Percentiles rank a stretch among this genome's conserved stretches.
phyloP scores from a whole-genome alignment of 345 rosid species.

The Salix suchowensis region DNA sequence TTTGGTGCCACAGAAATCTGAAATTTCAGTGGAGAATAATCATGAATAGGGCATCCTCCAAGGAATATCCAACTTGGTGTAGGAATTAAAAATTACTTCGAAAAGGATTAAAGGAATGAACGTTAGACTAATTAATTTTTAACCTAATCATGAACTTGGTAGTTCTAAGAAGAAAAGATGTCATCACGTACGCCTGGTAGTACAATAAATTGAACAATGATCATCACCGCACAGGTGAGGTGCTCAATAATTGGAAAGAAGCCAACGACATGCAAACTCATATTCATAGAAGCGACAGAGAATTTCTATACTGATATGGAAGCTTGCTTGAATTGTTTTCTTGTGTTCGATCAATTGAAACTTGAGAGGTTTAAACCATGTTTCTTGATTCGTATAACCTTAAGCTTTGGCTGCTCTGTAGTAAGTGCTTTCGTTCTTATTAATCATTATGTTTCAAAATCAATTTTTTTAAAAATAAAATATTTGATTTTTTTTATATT shows the following conservation, averaged over 20 bases:
- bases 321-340: not conserved
- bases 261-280: not conserved
- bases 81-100: not conserved
- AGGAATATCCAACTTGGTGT: not conserved
- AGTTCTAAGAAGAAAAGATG: too few species aligned
- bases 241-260: not conserved
- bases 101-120: not conserved
- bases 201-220: not conserved
- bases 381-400: not conserved
- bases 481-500: too few species aligned
- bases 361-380: not conserved
- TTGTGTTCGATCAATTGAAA: not conserved
- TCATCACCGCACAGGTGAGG: not conserved
- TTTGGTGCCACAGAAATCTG: not conserved
- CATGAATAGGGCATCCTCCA: not conserved
- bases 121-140: not conserved
- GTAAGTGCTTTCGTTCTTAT: too few species aligned
- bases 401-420: not conserved
- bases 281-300: not conserved
- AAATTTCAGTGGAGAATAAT: not conserved
- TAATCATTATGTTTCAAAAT: too few species aligned
- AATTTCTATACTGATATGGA: not conserved
- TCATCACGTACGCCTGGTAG: too few species aligned
- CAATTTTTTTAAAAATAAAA: too few species aligned
- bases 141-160: too few species aligned